Evolutionary conservation across 257 asterid genomes (phyloP).

Genomic region (Vinca minor): DNA sequence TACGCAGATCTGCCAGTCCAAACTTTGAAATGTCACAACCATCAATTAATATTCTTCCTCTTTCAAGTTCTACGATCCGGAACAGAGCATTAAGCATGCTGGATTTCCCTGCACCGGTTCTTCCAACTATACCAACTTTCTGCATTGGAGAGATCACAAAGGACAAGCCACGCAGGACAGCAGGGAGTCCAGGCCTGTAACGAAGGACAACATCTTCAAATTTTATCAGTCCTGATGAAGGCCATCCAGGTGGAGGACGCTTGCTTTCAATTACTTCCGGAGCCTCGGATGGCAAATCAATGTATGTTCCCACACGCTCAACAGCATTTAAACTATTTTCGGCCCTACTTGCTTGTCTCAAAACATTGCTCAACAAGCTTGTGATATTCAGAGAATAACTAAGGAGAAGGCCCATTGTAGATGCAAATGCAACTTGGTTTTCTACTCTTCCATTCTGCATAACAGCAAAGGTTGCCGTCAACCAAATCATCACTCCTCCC

Average conservation of each 20-base stretch:
- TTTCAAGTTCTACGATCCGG: slow-evolving; percentile 71
- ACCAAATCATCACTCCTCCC: slow-evolving; percentile 89
- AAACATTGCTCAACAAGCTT: slow-evolving; percentile 53
- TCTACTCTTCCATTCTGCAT: slow-evolving; percentile 69
- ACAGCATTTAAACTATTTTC: slow-evolving; percentile 87
- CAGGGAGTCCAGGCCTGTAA: slow-evolving; percentile 85
- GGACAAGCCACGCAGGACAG: slow-evolving; percentile 72
- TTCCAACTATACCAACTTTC: slow-evolving; percentile 82
- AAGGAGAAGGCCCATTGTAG: slow-evolving; percentile 87
- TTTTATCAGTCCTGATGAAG: slow-evolving; percentile 56
- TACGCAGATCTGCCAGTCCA: slow-evolving; percentile 70
- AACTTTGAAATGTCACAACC: slow-evolving; percentile 64
- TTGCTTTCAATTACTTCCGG: slow-evolving; percentile 47
- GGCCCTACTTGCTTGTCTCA: slow-evolving; percentile 78
- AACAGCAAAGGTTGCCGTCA: slow-evolving; percentile 87
- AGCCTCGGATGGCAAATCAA: slow-evolving; percentile 71
- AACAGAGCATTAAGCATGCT: slow-evolving; percentile 89
- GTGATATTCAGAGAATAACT: slow-evolving; percentile 77
- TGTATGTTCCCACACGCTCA: slow-evolving; percentile 76
- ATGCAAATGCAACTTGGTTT: slow-evolving; percentile 77
- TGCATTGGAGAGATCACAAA: slow-evolving; percentile 62
- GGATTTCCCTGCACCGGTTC: slow-evolving; percentile 94
- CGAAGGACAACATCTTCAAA: slow-evolving; percentile 68
- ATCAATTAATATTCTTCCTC: slow-evolving; percentile 64
- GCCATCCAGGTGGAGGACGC: slow-evolving; percentile 94